Evolutionary conservation across 768 basidiomycete species (phyloP).

Genomic region (Lentinus tigrinus): DNA sequence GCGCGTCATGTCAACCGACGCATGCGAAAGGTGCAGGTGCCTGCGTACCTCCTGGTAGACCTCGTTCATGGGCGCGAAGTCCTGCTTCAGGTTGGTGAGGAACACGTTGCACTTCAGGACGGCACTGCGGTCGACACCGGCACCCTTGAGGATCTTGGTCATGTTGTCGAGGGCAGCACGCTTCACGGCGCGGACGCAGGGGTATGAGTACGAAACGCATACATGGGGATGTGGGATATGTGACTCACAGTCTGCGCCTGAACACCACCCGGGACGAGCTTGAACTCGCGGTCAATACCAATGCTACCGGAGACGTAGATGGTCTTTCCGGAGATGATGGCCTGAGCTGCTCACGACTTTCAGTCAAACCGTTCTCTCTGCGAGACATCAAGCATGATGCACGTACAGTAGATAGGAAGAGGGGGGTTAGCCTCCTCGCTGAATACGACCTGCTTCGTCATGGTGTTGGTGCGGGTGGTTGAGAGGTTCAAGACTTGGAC

Average conservation of each 20-base stretch:
- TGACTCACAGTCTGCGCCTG: constrained; percentile 37
- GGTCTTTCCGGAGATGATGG: constrained; percentile 32
- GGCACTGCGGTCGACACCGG: constrained; percentile 36
- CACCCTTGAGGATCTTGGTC: constrained; percentile 34
- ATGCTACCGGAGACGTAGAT: constrained; percentile 44
- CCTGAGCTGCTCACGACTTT: constrained; percentile 32
- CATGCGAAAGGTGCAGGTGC: neutral
- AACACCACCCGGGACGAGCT: constrained; percentile 37
- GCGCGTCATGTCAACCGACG: neutral
- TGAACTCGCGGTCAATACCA: constrained; percentile 32
- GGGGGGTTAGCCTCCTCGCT: constrained; percentile 33
- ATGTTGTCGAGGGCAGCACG: constrained; percentile 40
- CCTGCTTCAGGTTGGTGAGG: constrained; percentile 35
- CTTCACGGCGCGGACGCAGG: constrained; percentile 19
- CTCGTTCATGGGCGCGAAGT: constrained; percentile 40
- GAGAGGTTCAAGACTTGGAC: neutral
- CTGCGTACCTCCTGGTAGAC: constrained; percentile 34
- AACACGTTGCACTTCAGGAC: constrained; percentile 43
- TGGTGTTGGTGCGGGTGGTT: constrained; percentile 3
- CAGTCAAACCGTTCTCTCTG: neutral
- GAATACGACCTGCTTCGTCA: constrained; percentile 32
- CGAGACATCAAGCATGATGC: too few species aligned
- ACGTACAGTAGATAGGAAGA: constrained; percentile 35
- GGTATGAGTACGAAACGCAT: neutral
- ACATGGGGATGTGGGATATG: neutral